phyloP scores from a whole-genome alignment of 768 basidiomycete genomes.

The Dacryopinax spathularia region DNA sequence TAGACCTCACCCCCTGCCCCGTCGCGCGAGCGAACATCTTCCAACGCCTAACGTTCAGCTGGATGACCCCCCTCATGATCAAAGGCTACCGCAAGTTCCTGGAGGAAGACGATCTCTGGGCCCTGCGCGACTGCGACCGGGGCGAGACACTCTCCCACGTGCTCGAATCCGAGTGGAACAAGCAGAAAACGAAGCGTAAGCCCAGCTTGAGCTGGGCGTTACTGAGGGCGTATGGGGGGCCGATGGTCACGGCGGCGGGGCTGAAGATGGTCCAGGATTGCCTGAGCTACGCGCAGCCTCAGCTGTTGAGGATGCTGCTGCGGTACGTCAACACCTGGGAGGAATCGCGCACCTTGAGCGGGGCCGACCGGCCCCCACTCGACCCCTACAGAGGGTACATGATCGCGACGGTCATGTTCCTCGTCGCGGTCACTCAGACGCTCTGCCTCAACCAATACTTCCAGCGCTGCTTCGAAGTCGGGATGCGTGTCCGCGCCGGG shows the following conservation, averaged over 20 bases:
- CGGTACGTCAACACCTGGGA: conserved; percentile 73
- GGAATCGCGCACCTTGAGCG: conserved; percentile 28
- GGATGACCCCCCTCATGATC: conserved; percentile 70
- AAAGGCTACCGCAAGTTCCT: conserved; percentile 46
- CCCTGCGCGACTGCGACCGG: conserved; percentile 51
- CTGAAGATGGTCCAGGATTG: conserved; percentile 71
- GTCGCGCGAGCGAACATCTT: conserved; percentile 19
- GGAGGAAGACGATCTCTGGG: conserved; percentile 75
- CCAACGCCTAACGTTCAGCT: conserved; percentile 47
- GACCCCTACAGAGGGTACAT: conserved; percentile 45
- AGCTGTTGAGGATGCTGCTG: conserved; percentile 65
- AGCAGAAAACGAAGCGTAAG: conserved; percentile 40
- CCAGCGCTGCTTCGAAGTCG: conserved; percentile 65
- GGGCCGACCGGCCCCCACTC: conserved; percentile 15
- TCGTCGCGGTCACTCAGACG: conserved; percentile 63
- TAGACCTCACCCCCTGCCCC: conserved; percentile 12
- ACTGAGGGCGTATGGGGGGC: conserved; percentile 60
- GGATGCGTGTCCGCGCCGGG: conserved; percentile 88
- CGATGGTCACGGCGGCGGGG: conserved; percentile 44
- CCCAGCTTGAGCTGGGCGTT: conserved; percentile 60
- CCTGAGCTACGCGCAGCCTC: conserved; percentile 74
- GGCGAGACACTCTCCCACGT: conserved; percentile 50
- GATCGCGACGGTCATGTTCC: conserved; percentile 68
- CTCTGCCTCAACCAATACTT: conserved; percentile 81
- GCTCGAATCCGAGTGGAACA: conserved; percentile 46